These are phyloP conservation scores for Hygrocybe punicea DNA, from an alignment of 768 basidiomycete genomes.

Conservation along the genomic window DNA sequence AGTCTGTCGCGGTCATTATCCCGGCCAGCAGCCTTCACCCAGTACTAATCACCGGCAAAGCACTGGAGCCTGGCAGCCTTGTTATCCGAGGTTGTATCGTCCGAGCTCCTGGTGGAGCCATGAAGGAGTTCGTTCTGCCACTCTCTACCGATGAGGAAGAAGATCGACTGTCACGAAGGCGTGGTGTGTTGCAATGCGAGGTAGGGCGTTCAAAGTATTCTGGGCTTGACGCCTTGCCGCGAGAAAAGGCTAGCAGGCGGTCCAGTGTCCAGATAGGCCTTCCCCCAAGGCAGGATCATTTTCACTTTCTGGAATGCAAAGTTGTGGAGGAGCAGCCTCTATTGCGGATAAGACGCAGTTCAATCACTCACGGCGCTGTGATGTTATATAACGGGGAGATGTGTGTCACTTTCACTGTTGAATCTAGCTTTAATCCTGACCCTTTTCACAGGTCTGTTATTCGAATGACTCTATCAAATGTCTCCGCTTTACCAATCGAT, in stretches of 20 bases:
- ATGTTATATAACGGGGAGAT: slow-evolving; percentile 95
- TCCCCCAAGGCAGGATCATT: slow-evolving; percentile 23
- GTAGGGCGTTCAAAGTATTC: slow-evolving; percentile 65
- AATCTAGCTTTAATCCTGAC: slow-evolving; percentile 9
- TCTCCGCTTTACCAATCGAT: slow-evolving; percentile 76
- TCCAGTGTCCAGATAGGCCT: slow-evolving; percentile 20
- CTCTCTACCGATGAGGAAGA: slow-evolving; percentile 70
- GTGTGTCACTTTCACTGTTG: slow-evolving; percentile 41
- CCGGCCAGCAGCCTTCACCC: slow-evolving; percentile 75
- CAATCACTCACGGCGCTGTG: slow-evolving; percentile 88
- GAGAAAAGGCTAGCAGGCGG: slow-evolving; percentile 51
- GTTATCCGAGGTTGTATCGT: slow-evolving; percentile 74
- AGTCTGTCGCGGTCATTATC: slow-evolving; percentile 58
- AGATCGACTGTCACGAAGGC: slow-evolving; percentile 51
- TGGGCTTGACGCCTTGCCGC: slow-evolving; percentile 69
- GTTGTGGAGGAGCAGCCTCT: slow-evolving; percentile 88
- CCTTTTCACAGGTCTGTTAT: slow-evolving; percentile 62
- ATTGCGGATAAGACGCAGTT: slow-evolving; percentile 79
- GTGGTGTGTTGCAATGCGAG: slow-evolving; percentile 63
- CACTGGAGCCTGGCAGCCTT: slow-evolving; percentile 63
- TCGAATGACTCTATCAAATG: slow-evolving; percentile 86
- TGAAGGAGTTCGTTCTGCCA: slow-evolving; percentile 74
- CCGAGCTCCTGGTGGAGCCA: slow-evolving; percentile 68
- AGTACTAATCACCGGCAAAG: slow-evolving; percentile 64
- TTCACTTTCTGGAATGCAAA: slow-evolving; percentile 70